Evolutionary conservation across 371 early-diverging fungal genomes (phyloP).

Genomic region (Lichtheimia corymbifera): DNA sequence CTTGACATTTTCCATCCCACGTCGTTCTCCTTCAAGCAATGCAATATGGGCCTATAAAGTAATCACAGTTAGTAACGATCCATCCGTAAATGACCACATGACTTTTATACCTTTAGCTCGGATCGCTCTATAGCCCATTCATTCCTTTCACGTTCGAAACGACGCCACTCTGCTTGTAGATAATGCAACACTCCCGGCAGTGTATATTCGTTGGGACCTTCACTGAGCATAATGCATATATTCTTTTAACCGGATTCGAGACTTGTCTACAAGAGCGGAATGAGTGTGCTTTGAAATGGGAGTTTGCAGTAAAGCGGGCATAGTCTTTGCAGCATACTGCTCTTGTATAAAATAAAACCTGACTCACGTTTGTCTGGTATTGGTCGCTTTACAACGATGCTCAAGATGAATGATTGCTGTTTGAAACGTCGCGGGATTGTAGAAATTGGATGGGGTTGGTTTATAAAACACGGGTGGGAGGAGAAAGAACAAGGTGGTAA

Average conservation of each 20-base stretch:
- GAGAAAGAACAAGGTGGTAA: no score
- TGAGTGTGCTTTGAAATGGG: no score
- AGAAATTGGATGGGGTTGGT: no score
- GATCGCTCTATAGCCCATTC: constrained; percentile 88
- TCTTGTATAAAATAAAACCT: no score
- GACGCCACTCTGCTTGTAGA: constrained; percentile 84
- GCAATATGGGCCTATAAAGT: constrained; percentile 68
- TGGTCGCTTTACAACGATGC: no score
- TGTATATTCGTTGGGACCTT: constrained; percentile 52
- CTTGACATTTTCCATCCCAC: constrained; percentile 76
- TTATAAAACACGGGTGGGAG: no score
- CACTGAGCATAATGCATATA: background rate
- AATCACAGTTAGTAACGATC: background rate
- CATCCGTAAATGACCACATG: background rate
- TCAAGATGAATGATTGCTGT: no score
- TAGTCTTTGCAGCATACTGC: no score
- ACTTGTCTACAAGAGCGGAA: no score
- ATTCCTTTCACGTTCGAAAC: constrained; percentile 84
- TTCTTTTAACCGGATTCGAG: background rate
- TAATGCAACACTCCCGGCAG: constrained; percentile 84
- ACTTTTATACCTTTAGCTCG: constrained; percentile 70
- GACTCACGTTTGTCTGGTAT: no score
- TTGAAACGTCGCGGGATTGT: no score
- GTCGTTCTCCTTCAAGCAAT: constrained; percentile 81
- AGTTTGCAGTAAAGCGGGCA: no score